Conservation (phyloP, 345 rosid species). For the Psidium guajava region DNA sequence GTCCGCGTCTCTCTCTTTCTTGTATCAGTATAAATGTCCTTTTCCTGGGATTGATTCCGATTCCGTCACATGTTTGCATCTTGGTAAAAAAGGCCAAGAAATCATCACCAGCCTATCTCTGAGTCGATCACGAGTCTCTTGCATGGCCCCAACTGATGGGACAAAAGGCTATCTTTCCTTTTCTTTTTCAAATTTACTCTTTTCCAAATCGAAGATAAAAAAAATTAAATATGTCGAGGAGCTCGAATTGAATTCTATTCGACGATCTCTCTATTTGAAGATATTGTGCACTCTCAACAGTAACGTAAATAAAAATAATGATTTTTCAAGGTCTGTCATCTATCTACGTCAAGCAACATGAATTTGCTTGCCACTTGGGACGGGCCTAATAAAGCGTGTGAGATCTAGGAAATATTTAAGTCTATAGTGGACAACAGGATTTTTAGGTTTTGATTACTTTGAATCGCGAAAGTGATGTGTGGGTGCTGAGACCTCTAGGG, state of each 20-base stretch:
- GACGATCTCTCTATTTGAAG: too few relatives aligned
- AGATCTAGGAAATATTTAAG: neutral
- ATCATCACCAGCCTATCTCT: neutral
- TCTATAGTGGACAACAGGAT: neutral
- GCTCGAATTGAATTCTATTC: too few relatives aligned
- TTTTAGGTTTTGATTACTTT: neutral
- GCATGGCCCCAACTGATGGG: neutral
- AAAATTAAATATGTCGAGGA: neutral
- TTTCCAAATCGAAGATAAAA: neutral
- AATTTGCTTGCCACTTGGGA: neutral
- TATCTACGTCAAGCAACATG: too few relatives aligned
- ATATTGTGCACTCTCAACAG: too few relatives aligned
- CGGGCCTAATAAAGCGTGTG: neutral
- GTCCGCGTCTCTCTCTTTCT: constrained; percentile 11
- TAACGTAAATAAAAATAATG: neutral
- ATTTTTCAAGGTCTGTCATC: neutral
- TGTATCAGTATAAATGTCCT: neutral
- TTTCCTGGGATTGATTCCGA: neutral
- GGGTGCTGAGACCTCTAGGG: neutral
- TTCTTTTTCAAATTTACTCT: neutral
- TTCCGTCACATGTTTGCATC: neutral
- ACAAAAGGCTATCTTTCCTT: neutral
- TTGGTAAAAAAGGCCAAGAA: neutral
- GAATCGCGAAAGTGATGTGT: neutral
- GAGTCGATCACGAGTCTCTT: neutral